Base-by-base conservation (phyloP, 495 filamentous ascomycete species). In the Lasiosphaeria hispida region DNA sequence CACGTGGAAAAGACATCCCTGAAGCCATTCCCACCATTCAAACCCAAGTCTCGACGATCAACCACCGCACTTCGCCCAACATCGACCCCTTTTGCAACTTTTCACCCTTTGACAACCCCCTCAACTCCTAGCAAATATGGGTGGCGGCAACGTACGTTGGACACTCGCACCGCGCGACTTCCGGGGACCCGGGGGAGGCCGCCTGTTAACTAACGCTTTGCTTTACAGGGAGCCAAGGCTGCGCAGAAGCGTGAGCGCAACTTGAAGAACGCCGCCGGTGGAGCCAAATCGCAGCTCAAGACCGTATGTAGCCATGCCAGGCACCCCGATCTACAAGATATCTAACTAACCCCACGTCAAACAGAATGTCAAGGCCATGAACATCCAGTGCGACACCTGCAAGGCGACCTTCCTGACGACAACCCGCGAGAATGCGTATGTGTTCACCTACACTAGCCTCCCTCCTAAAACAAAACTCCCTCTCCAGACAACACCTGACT, bases 171-270 rank as follows among this genome's bases (percentile, higher is more conserved):
- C 37, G 19, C 34, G 10, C 35, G 10, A 10, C 30, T 13, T 47
- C 35, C 5, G 23, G 38, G 19, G 23, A 30, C 39, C 11, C 23
- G 23, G 5, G 23, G 5, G 40, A 23, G 17, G 49, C 49, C 45
- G 13, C 19, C 10, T 30, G 10, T 40, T 14, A n/a, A 49, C 30
- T 40, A n/a, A 53, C 34, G 39, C 53, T 49, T 14, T 45, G 34
- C 17, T 33, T 38, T 18, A 23, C 55, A 82, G 80, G 80, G 81
- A 72, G 79, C 78, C 67, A 83, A 82, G 70, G 79, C 80, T 23
- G 73, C 74, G 67, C 78, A 79, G 64, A 83, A 83, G 78, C 81
- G 81, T 57, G 81, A 79, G 62, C 78, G 80, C 63, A 80, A 81
- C 57, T 67, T 64, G 41, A 79, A 81, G 68, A 76, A 81, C 48